These are phyloP conservation scores for Salix caprea DNA, from an alignment of 345 rosid species.

Conservation along the genomic window DNA sequence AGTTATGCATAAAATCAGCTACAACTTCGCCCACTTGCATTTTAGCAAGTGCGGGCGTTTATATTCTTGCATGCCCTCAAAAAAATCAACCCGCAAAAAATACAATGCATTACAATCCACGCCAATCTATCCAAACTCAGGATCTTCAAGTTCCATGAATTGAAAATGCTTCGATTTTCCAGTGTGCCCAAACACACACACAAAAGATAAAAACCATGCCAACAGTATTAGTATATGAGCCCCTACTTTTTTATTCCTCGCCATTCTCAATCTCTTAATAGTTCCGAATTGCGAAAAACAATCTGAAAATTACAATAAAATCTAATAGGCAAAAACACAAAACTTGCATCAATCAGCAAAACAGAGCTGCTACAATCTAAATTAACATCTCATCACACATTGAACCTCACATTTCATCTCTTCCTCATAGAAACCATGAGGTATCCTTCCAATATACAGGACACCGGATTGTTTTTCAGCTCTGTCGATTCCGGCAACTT, in stretches of 20 bases:
- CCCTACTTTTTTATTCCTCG: constrained; percentile 77
- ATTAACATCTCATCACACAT: neutral
- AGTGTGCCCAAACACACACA: constrained; percentile 43
- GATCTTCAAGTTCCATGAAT: constrained; percentile 70
- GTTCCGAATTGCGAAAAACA: constrained; percentile 83
- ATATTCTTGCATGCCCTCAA: constrained; percentile 12
- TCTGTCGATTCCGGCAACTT: constrained; percentile 43
- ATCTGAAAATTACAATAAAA: constrained; percentile 28
- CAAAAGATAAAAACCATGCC: neutral
- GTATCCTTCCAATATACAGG: constrained; percentile 79
- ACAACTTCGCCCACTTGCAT: constrained; percentile 87
- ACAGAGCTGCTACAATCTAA: neutral
- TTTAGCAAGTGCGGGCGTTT: neutral
- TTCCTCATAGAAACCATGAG: constrained; percentile 86
- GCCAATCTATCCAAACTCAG: constrained; percentile 48
- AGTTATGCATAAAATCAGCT: constrained; percentile 83
- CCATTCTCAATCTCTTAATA: constrained; percentile 73
- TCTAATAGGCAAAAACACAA: neutral
- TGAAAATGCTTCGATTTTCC: constrained; percentile 95
- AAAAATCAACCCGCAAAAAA: neutral
- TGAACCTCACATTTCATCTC: constrained; percentile 66
- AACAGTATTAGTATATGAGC: no score
- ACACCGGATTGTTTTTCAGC: constrained; percentile 47
- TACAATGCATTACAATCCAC: neutral
- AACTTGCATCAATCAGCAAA: neutral